A percentile compares a stretch with the other conserved stretches of the same genome.
phyloP scores from a whole-genome alignment of 2,329 filamentous ascomycete genomes.

The Curvularia verruculosa region DNA sequence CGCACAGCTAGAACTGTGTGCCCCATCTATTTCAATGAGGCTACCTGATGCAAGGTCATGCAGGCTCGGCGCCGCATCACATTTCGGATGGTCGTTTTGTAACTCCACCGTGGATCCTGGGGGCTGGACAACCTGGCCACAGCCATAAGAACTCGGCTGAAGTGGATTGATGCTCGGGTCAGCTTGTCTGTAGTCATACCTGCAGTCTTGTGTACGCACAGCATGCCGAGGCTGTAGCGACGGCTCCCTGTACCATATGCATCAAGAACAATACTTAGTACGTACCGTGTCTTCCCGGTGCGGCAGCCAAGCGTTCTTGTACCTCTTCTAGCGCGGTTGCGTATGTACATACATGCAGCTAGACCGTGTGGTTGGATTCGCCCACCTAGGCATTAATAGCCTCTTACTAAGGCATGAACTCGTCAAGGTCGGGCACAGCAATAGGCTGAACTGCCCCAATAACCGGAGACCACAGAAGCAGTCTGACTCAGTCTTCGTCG shows the following conservation, averaged over 20 bases:
- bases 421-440: background rate
- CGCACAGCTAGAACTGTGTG: slow-evolving; percentile 13
- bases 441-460: background rate
- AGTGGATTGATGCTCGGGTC: slow-evolving; percentile 3
- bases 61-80: background rate
- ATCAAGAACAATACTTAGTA: slow-evolving; percentile 6
- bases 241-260: slow-evolving; percentile 9
- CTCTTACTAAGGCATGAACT: background rate
- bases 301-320: slow-evolving; percentile 7
- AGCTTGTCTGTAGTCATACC: slow-evolving; percentile 5
- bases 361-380: slow-evolving; percentile 2
- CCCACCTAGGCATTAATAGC: background rate
- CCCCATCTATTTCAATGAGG: slow-evolving; percentile 13
- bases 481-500: background rate
- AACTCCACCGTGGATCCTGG: background rate
- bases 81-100: background rate
- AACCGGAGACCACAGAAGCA: background rate
- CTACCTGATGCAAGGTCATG: slow-evolving; percentile 8
- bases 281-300: slow-evolving; percentile 2
- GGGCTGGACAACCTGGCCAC: background rate
- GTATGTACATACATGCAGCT: slow-evolving; percentile 1
- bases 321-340: slow-evolving; percentile 1
- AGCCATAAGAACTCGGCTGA: background rate
- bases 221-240: slow-evolving; percentile 9
- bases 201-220: no score